A percentile compares a stretch with the other conserved stretches of the same genome.
Conservation (phyloP, 805 yeast genomes). For the Wickerhamiella domercqiae region DNA sequence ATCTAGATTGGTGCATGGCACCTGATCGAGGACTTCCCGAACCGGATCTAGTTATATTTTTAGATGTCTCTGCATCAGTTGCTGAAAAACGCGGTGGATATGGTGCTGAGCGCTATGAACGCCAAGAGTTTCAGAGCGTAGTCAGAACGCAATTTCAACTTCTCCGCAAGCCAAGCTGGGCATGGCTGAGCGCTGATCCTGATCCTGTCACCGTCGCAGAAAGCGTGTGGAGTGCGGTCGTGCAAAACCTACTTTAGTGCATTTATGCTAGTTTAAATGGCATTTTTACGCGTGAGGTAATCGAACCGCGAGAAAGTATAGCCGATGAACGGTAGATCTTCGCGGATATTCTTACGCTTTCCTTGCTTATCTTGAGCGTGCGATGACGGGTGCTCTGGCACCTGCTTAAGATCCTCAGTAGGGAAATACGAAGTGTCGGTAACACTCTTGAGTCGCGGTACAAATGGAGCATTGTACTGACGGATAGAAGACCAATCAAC, state of each 20-base stretch:
- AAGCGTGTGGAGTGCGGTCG: background rate
- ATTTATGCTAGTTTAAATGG: slow-evolving; percentile 15
- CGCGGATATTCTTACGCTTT: slow-evolving; percentile 39
- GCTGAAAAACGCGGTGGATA: slow-evolving; percentile 51
- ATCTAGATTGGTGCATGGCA: slow-evolving; percentile 57
- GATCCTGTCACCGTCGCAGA: slow-evolving; percentile 40
- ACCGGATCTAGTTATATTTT: slow-evolving; percentile 73
- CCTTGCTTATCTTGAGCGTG: slow-evolving; percentile 1
- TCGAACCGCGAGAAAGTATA: slow-evolving; percentile 93
- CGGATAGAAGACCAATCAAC: slow-evolving; percentile 87
- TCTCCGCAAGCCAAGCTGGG: slow-evolving; percentile 25
- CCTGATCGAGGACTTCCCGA: slow-evolving; percentile 76
- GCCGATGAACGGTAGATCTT: slow-evolving; percentile 92
- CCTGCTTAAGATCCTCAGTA: slow-evolving; percentile 86
- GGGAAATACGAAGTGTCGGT: slow-evolving; percentile 98
- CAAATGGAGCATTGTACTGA: slow-evolving; percentile 81
- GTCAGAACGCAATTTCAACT: slow-evolving; percentile 44
- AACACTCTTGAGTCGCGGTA: slow-evolving; percentile 78
- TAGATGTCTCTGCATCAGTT: slow-evolving; percentile 40
- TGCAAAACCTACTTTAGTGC: background rate
- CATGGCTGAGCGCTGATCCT: slow-evolving; percentile 44
- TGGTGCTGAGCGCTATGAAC: slow-evolving; percentile 91
- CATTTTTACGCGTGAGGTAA: slow-evolving; percentile 46
- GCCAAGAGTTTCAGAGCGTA: slow-evolving; percentile 48
- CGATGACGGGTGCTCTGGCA: slow-evolving; percentile 76